phyloP scores from a whole-genome alignment of 331 rosid species.

The Quercus phellos region DNA sequence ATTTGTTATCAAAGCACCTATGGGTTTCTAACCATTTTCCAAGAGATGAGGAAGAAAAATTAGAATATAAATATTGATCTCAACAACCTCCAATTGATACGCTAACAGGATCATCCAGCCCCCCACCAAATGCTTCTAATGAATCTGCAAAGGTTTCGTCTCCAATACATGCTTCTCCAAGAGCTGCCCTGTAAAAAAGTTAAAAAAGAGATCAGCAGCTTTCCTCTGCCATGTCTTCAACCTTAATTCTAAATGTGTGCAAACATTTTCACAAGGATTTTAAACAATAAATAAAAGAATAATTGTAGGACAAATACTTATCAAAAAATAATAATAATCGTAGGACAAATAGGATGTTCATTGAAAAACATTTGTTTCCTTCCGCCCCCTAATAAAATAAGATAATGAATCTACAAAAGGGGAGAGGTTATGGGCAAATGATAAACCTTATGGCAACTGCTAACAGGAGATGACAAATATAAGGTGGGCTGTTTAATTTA shows the following conservation, averaged over 20 bases:
- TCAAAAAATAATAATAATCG: neutral
- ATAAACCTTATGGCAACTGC: neutral
- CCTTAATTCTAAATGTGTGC: neutral
- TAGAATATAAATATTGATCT: constrained; percentile 20
- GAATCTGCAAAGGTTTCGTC: constrained; percentile 77
- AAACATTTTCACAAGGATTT: neutral
- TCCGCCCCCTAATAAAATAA: neutral
- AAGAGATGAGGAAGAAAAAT: constrained; percentile 20
- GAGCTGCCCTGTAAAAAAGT: constrained; percentile 52
- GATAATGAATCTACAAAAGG: neutral
- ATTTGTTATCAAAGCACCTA: constrained; percentile 10
- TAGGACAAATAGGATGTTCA: neutral
- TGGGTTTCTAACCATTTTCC: constrained; percentile 3
- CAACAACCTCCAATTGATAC: constrained; percentile 91
- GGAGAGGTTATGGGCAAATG: neutral
- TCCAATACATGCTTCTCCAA: constrained; percentile 81
- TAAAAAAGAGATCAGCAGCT: constrained; percentile 1
- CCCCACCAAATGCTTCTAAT: constrained; percentile 83
- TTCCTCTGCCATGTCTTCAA: constrained; percentile 3
- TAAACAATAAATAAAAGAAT: neutral
- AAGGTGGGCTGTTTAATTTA: neutral
- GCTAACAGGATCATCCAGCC: constrained; percentile 89
- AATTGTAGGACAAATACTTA: neutral
- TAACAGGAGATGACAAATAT: neutral
- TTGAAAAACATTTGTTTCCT: neutral